phyloP scores from a whole-genome alignment of 2,329 filamentous ascomycete species.

The Diaporthe sp. region DNA sequence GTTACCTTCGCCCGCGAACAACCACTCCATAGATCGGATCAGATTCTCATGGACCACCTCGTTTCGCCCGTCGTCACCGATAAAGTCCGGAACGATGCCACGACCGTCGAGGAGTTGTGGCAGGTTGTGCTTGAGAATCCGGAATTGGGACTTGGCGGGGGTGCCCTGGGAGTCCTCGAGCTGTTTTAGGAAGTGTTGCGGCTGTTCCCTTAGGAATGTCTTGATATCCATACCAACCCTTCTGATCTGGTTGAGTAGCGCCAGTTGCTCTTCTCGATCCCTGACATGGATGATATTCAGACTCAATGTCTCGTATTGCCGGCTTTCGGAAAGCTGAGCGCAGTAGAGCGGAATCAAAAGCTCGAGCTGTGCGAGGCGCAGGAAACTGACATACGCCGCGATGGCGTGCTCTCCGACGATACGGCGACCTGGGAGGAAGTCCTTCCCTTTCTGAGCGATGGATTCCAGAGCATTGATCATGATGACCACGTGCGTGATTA shows the following conservation, averaged over 20 bases:
- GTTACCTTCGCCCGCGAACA: conserved; percentile 75
- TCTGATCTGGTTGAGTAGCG: conserved; percentile 81
- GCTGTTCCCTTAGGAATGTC: conserved; percentile 80
- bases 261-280: conserved; percentile 73
- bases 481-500: conserved; percentile 76
- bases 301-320: conserved; percentile 79
- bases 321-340: conserved; percentile 77
- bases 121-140: conserved; percentile 62
- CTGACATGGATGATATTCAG: conserved; percentile 82
- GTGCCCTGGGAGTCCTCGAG: conserved; percentile 55
- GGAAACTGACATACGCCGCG: conserved; percentile 83
- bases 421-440: conserved; percentile 51
- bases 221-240: conserved; percentile 80
- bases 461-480: conserved; percentile 77
- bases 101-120: conserved; percentile 72
- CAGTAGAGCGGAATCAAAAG: conserved; percentile 91
- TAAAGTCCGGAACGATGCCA: conserved; percentile 78
- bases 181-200: conserved; percentile 65
- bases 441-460: conserved; percentile 51
- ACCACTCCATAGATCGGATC: conserved; percentile 88
- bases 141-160: conserved; percentile 62
- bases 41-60: conserved; percentile 64
- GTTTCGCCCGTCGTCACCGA: conserved; percentile 70
- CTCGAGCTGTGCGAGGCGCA: conserved; percentile 80
- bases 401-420: conserved; percentile 75